These are phyloP conservation scores for Polytrichum commune DNA, from an alignment of 225 moss, liverwort and hornwort genomes.

Conservation along the genomic window DNA sequence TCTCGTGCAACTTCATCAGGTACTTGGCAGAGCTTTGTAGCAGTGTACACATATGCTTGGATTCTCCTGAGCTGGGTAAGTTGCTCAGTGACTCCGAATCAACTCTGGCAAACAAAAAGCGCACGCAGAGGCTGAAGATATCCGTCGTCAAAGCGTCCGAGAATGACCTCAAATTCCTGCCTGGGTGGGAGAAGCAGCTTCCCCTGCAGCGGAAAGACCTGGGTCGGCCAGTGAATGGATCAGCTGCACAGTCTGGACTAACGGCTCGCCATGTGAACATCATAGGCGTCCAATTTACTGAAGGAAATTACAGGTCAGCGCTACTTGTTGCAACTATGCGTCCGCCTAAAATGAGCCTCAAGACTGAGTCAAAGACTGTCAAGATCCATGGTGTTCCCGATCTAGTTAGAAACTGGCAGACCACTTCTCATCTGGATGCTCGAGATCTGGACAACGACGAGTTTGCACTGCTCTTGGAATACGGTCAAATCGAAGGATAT, in stretches of 20 bases:
- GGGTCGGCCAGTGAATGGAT: background rate
- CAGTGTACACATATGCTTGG: slow-evolving; percentile 43
- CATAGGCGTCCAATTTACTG: slow-evolving; percentile 10
- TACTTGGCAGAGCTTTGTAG: slow-evolving; percentile 54
- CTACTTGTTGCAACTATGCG: slow-evolving; percentile 18
- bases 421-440: slow-evolving; percentile 12
- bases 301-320: slow-evolving; percentile 23
- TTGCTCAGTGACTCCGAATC: slow-evolving; percentile 4
- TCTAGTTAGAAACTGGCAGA: slow-evolving; percentile 4
- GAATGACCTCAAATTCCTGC: slow-evolving; percentile 25
- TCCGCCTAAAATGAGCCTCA: background rate
- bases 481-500: slow-evolving; percentile 9
- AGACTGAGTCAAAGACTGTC: background rate
- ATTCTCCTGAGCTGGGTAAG: slow-evolving; percentile 18
- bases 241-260: background rate
- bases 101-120: slow-evolving; percentile 17
- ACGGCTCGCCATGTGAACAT: background rate
- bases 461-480: slow-evolving; percentile 10
- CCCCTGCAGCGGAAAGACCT: background rate
- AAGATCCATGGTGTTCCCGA: background rate
- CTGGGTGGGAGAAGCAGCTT: slow-evolving; percentile 12
- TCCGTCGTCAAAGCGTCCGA: slow-evolving; percentile 35
- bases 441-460: background rate
- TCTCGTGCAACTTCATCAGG: slow-evolving; percentile 63
- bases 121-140: slow-evolving; percentile 49